phyloP scores from a whole-genome alignment of 1,284 basidiomycete genomes.

The Termitomyces sp. region DNA sequence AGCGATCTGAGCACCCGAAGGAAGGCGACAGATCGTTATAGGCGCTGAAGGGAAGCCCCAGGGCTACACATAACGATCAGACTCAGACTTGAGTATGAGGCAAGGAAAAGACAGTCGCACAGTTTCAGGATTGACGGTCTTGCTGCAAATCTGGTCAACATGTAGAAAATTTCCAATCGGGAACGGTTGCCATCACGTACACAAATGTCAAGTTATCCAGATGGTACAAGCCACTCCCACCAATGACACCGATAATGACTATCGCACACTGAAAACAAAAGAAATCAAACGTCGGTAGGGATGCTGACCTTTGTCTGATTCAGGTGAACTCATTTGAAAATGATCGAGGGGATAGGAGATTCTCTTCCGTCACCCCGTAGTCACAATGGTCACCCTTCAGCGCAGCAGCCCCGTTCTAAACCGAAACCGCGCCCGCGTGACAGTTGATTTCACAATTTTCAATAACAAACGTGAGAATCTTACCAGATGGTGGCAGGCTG shows the following conservation, averaged over 20 bases:
- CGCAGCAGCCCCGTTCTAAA: too few species aligned
- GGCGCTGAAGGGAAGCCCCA: slow-evolving; percentile 94
- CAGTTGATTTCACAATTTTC: too few species aligned
- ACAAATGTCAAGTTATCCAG: slow-evolving; percentile 83
- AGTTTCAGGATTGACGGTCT: slow-evolving; percentile 67
- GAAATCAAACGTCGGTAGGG: neutral
- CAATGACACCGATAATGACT: slow-evolving; percentile 83
- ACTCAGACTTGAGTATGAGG: neutral
- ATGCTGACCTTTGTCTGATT: slow-evolving; percentile 7
- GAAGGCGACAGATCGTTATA: slow-evolving; percentile 82
- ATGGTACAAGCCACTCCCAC: slow-evolving; percentile 84
- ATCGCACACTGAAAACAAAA: neutral
- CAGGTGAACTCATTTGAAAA: neutral
- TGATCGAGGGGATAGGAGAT: too few species aligned
- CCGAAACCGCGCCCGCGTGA: neutral
- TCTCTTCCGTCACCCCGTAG: too few species aligned
- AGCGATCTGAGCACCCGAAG: slow-evolving; percentile 76
- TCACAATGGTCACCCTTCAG: too few species aligned
- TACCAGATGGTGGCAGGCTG: too few species aligned
- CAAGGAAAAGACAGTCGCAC: slow-evolving; percentile 32
- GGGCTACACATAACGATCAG: slow-evolving; percentile 48
- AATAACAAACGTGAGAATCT: too few species aligned
- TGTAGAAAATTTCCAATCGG: neutral
- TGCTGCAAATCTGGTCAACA: slow-evolving; percentile 33
- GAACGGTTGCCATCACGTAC: slow-evolving; percentile 43